Base-by-base conservation (phyloP, 1,139 yeast species). In the Pichia sp. region DNA sequence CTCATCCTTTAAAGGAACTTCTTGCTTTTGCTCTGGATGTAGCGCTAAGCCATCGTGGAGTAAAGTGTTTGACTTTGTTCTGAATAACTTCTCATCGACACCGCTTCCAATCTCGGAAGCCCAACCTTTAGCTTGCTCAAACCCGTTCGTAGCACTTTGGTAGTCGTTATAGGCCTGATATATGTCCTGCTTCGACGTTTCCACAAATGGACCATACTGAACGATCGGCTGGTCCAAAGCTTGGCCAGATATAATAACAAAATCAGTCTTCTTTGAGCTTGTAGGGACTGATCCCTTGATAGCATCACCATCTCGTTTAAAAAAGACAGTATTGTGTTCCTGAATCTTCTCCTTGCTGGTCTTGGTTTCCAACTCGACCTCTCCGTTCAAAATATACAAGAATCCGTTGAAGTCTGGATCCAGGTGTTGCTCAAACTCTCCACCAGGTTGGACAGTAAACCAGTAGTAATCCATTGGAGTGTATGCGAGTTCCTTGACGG, bases 181-280 rank as follows among this genome's bases (percentile, higher is more conserved):
- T 56, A 88, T 83, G 60, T 79, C 79, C 48, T 78, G 82, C 54
- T 74, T 73, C 19, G 84, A 71, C 9, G 84, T 79, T 55, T 87
- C 93, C 16, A 86, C 95, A 66, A 88, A 89, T 19, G 96, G 96
- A 12, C 97, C 97, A 64, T 89, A 87, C 66, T 90, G 96, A 40
- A 87, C 87, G 50, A 86, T 77, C 18, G 82, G 79, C 70, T 90
- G 97, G 61, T 87, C 79, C 55, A 89, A 73, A 41, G 80, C 78
- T 67, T 87, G 72, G 48, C 96, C 97, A 36, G 91, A 96, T 56
- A 89, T 73, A 34, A 90, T 61, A 4, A 87, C 81, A 61, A 90
- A 82, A 57, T 80, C 78, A 2, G 82, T 69, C 13, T 69, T 43
- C 30, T 70, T 65, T 34, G 62, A 62, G 25, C 66, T 63, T 10